Conservation (phyloP, 2,329 filamentous ascomycete species). For the Dactylellina sp. region DNA sequence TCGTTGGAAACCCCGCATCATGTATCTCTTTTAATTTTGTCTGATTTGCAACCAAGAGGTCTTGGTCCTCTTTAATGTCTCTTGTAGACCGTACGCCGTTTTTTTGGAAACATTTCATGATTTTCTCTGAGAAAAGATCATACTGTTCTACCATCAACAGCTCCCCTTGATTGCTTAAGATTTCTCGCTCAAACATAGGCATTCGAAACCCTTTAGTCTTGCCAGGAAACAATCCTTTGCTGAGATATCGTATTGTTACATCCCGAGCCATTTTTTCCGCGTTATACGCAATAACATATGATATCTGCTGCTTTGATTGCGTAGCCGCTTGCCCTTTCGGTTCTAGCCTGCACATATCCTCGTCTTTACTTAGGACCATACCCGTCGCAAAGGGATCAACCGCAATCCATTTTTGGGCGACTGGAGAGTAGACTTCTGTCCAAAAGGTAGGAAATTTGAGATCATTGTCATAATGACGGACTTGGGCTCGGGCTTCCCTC, state of each 20-base stretch:
- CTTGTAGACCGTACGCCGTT: slow-evolving; percentile 75
- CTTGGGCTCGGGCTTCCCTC: slow-evolving; percentile 14
- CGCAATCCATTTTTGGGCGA: slow-evolving; percentile 90
- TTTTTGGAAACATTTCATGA: slow-evolving; percentile 82
- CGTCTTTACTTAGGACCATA: slow-evolving; percentile 61
- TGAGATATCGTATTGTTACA: slow-evolving; percentile 90
- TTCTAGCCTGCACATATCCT: slow-evolving; percentile 80
- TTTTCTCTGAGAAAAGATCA: slow-evolving; percentile 88
- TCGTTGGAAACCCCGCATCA: slow-evolving; percentile 84
- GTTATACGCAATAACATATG: slow-evolving; percentile 86
- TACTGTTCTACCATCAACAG: slow-evolving; percentile 79
- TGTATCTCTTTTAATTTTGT: background rate
- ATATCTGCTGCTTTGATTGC: slow-evolving; percentile 86
- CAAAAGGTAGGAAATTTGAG: slow-evolving; percentile 66
- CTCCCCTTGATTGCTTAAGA: slow-evolving; percentile 82
- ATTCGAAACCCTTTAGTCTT: slow-evolving; percentile 88
- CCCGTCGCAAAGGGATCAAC: slow-evolving; percentile 79
- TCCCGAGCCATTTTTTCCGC: slow-evolving; percentile 91
- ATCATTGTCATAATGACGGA: slow-evolving; percentile 62
- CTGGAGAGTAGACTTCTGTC: slow-evolving; percentile 89
- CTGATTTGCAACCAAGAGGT: slow-evolving; percentile 63
- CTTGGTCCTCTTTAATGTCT: slow-evolving; percentile 77
- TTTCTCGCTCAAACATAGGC: slow-evolving; percentile 80
- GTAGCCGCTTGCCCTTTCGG: slow-evolving; percentile 85
- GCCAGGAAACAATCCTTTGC: slow-evolving; percentile 82